These are phyloP conservation scores for Neurospora sp. DNA, from an alignment of 495 filamentous ascomycete genomes.

Conservation along the genomic window DNA sequence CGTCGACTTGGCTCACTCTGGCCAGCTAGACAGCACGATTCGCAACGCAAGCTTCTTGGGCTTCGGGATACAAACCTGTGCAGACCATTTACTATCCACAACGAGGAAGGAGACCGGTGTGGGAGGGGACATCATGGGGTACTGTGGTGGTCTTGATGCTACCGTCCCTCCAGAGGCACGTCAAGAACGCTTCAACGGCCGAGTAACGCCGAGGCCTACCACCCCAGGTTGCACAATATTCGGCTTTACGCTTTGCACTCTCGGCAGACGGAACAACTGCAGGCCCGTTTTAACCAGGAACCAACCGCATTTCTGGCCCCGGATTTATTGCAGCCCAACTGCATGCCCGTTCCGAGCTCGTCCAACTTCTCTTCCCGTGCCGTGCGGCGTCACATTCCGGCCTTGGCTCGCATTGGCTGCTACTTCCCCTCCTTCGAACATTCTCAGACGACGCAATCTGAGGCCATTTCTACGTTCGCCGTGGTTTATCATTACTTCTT, in stretches of 20 bases:
- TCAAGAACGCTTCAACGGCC: background rate
- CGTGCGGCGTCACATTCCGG: background rate
- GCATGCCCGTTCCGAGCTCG: background rate
- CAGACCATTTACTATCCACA: background rate
- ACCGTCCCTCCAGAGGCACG: background rate
- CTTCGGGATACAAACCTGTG: background rate
- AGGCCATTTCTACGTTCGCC: background rate
- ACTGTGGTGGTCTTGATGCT: background rate
- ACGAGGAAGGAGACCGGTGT: background rate
- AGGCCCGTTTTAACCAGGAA: background rate
- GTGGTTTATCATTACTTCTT: rapidly evolving
- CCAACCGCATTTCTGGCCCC: background rate
- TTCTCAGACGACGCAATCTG: background rate
- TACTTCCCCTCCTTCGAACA: background rate
- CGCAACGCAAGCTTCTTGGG: background rate
- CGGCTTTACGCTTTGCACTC: background rate
- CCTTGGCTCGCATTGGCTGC: background rate
- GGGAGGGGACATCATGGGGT: background rate
- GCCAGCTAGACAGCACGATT: no score
- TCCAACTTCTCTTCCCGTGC: background rate
- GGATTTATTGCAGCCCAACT: background rate
- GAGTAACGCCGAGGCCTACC: background rate
- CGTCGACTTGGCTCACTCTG: background rate
- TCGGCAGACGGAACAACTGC: background rate
- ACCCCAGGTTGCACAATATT: background rate